Conservation (phyloP, 345 rosid genomes). For the Draba incana region DNA sequence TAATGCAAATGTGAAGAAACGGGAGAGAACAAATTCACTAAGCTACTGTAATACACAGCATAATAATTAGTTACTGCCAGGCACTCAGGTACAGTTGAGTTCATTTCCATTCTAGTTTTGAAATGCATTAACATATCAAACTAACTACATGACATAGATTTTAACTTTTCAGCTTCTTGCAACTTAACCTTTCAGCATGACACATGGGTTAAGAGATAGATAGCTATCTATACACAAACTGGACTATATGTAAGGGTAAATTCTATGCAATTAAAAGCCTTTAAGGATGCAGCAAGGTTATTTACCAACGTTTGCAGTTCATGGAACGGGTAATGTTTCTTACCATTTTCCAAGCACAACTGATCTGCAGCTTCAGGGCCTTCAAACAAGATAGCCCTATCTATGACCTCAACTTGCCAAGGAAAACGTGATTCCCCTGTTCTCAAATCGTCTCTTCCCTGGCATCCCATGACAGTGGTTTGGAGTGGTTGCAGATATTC, state of each 20-base stretch:
- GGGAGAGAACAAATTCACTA: constrained; percentile 9
- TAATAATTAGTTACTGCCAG: neutral
- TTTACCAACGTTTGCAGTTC: constrained; percentile 21
- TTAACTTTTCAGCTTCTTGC: constrained; percentile 15
- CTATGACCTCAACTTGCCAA: constrained; percentile 89
- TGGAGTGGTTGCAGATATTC: constrained; percentile 54
- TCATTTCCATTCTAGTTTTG: constrained; percentile 21
- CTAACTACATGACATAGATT: constrained; percentile 21
- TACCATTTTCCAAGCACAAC: constrained; percentile 85
- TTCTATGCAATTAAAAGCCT: constrained; percentile 6
- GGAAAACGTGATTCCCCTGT: constrained; percentile 49
- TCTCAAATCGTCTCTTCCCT: constrained; percentile 39
- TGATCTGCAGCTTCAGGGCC: constrained; percentile 86
- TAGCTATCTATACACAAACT: constrained; percentile 7
- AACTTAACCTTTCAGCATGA: constrained; percentile 19
- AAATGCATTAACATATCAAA: constrained; percentile 23
- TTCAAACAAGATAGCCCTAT: constrained; percentile 82
- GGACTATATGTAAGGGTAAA: constrained; percentile 17
- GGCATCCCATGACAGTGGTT: constrained; percentile 35
- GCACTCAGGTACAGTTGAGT: constrained; percentile 20
- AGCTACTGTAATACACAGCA: constrained; percentile 19
- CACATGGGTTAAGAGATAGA: constrained; percentile 22
- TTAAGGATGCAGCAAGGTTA: constrained; percentile 21
- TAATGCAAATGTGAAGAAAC: constrained; percentile 23
- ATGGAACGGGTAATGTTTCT: constrained; percentile 38